Percentiles rank a stretch among this genome's conserved stretches.
Conservation (phyloP, 129 eudicot genomes). For the Centella asiatica region DNA sequence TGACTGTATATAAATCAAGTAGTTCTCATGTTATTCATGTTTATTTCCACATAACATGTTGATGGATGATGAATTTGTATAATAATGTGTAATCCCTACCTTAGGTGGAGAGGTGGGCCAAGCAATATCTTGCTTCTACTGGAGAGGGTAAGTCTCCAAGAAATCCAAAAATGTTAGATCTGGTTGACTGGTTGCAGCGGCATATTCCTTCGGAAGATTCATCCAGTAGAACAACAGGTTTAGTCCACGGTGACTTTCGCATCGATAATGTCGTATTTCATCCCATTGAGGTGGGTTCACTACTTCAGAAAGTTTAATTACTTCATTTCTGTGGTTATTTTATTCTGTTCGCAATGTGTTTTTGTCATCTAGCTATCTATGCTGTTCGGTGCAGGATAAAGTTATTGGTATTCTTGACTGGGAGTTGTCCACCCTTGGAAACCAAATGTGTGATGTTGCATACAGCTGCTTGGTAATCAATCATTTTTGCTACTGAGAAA, state of each 20-base stretch:
- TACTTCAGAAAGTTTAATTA: neutral
- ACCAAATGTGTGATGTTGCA: conserved; percentile 98
- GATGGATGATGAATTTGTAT: conserved; percentile 1
- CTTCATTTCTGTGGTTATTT: conserved; percentile 2
- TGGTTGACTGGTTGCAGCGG: conserved; percentile 64
- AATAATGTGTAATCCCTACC: conserved; percentile 5
- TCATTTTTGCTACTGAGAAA: conserved; percentile 4
- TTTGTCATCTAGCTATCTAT: neutral
- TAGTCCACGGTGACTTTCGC: conserved; percentile 98
- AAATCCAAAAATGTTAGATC: conserved; percentile 75
- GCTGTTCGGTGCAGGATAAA: conserved; percentile 57
- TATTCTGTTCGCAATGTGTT: neutral
- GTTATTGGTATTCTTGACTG: conserved; percentile 97
- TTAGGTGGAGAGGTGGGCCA: conserved; percentile 95
- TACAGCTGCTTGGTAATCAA: conserved; percentile 71
- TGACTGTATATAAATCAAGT: neutral
- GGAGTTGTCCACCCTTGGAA: conserved; percentile 96
- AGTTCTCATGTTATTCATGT: neutral
- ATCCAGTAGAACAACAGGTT: conserved; percentile 60
- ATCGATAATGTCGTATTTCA: conserved; percentile 95
- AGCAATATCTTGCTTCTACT: conserved; percentile 79
- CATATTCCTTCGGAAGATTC: conserved; percentile 89
- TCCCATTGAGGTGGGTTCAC: conserved; percentile 81
- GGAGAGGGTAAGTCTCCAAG: conserved; percentile 87
- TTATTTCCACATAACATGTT: neutral